phyloP scores from a whole-genome alignment of 148 eudicot genomes.

The Camellia sinensis region DNA sequence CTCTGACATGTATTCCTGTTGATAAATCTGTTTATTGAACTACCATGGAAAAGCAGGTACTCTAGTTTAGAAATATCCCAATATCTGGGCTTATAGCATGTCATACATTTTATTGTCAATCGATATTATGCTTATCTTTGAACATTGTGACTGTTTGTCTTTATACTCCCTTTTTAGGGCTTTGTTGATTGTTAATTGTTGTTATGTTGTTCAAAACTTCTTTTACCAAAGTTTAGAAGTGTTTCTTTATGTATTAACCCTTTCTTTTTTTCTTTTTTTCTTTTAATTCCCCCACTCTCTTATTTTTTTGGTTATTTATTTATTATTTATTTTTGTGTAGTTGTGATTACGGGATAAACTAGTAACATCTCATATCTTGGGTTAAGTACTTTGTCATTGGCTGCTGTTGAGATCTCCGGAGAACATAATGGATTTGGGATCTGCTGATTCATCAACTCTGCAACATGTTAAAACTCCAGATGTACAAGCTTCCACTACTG shows the following conservation, averaged over 20 bases:
- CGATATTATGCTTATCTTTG: neutral
- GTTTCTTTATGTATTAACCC: neutral
- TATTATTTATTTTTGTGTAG: neutral
- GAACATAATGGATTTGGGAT: conserved; percentile 46
- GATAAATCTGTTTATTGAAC: neutral
- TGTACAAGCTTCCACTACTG: conserved; percentile 31
- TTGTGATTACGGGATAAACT: conserved; percentile 1
- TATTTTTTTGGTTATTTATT: neutral
- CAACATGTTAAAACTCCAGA: conserved; percentile 33
- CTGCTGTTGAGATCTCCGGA: conserved; percentile 20
- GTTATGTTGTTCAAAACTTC: neutral
- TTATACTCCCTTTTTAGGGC: neutral
- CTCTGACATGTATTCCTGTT: neutral
- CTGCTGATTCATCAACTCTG: conserved; percentile 39
- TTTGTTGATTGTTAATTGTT: too few relatives aligned
- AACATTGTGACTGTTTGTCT: neutral
- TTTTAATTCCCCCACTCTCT: neutral
- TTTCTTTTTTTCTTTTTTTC: neutral
- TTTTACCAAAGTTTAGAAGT: neutral
- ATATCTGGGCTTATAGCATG: neutral
- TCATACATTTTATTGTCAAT: neutral
- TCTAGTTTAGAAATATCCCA: neutral
- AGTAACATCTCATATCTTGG: conserved; percentile 3
- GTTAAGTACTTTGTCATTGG: conserved; percentile 8
- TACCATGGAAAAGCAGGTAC: neutral